phyloP scores from a whole-genome alignment of 345 rosid species.

The Cardiospermum halicacabum region DNA sequence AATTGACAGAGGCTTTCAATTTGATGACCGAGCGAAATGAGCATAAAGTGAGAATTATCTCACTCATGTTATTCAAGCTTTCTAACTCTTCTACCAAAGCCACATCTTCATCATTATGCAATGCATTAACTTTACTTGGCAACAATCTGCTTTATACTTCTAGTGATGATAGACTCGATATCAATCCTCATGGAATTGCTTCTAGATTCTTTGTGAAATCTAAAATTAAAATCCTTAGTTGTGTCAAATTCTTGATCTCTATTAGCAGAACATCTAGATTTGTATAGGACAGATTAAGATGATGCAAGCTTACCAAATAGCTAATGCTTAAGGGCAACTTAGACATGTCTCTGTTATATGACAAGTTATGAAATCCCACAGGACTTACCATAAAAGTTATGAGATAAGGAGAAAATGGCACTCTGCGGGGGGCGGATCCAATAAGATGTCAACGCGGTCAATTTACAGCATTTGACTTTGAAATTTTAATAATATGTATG shows the following conservation, averaged over 20 bases:
- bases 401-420: constrained; percentile 1
- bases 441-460: too few relatives aligned
- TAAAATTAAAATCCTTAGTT: constrained; percentile 7
- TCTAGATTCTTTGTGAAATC: not conserved
- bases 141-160: not conserved
- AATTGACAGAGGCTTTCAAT: not conserved
- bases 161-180: constrained; percentile 6
- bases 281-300: constrained; percentile 19
- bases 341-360: not conserved
- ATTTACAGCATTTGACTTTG: too few relatives aligned
- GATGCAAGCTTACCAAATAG: not conserved
- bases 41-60: not conserved
- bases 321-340: not conserved
- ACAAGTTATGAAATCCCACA: constrained; percentile 2
- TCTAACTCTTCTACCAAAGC: not conserved
- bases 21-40: not conserved
- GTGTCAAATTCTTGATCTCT: not conserved
- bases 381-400: constrained; percentile 3
- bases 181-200: not conserved
- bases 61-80: not conserved
- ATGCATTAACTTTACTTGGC: not conserved
- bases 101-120: not conserved
- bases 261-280: not conserved
- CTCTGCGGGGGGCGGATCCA: too few relatives aligned
- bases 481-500: too few relatives aligned